Conservation (phyloP, 257 asterid species). For the Echites panduratus region DNA sequence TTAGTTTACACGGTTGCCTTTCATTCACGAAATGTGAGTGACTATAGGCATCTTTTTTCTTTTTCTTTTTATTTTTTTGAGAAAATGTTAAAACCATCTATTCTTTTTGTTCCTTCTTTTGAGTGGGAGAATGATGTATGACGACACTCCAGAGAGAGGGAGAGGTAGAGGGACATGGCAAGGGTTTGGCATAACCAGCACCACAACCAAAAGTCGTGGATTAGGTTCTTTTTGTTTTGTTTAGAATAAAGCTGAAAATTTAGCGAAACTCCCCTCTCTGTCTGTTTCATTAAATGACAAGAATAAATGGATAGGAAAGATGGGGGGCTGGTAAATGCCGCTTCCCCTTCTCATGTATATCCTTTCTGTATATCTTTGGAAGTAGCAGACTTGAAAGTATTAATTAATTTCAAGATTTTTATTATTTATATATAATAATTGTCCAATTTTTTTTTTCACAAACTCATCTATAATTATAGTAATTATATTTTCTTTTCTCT, state of each 20-base stretch:
- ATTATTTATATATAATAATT: not conserved
- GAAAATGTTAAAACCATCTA: not conserved
- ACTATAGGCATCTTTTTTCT: conserved; percentile 31
- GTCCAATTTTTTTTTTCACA: too few species aligned
- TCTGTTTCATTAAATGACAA: conserved; percentile 43
- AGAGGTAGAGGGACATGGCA: conserved; percentile 13
- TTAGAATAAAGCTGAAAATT: conserved; percentile 18
- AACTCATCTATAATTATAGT: too few species aligned
- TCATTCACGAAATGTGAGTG: conserved; percentile 73
- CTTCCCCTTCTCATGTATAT: conserved; percentile 27
- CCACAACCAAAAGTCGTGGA: conserved; percentile 51
- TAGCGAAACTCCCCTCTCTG: conserved; percentile 7
- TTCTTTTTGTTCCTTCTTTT: conserved; percentile 11
- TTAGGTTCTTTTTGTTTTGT: conserved; percentile 39
- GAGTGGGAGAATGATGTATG: conserved; percentile 30
- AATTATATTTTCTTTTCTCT: too few species aligned
- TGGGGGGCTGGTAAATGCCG: conserved; percentile 55
- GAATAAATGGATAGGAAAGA: conserved; percentile 55
- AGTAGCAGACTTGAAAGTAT: not conserved
- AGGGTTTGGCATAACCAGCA: conserved; percentile 42
- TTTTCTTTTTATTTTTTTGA: not conserved
- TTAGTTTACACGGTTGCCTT: conserved; percentile 59
- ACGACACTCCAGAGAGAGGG: conserved; percentile 15
- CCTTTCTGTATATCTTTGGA: conserved; percentile 20
- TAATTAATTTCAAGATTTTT: conserved; percentile 9